phyloP scores from a whole-genome alignment of 2,329 filamentous ascomycete species.

The Pseudogymnoascus sp. region DNA sequence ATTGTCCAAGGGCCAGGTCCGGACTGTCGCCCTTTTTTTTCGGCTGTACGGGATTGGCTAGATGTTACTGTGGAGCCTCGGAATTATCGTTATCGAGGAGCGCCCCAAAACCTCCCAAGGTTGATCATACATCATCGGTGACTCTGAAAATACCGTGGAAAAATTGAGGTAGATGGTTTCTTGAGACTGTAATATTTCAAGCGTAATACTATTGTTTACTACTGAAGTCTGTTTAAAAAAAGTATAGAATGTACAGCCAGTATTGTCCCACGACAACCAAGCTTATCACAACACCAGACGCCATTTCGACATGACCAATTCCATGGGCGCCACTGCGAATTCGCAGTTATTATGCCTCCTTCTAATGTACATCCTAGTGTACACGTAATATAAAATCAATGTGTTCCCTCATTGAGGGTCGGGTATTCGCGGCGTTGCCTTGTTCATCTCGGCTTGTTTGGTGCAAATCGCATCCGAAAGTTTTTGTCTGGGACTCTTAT shows the following conservation, averaged over 20 bases:
- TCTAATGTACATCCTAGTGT: not conserved
- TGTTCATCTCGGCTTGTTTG: slow-evolving; percentile 22
- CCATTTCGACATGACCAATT: not conserved
- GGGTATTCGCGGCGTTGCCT: not conserved
- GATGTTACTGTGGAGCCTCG: slow-evolving; percentile 4
- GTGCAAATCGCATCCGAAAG: slow-evolving; percentile 32
- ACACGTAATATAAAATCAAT: slow-evolving; percentile 6
- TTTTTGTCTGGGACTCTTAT: slow-evolving; percentile 28
- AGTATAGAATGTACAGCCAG: not conserved
- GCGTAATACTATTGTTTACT: not conserved
- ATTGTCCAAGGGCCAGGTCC: not conserved
- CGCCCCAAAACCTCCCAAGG: not conserved
- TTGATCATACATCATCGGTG: slow-evolving; percentile 2
- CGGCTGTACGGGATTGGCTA: not conserved
- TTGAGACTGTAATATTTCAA: not conserved
- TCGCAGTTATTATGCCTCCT: not conserved
- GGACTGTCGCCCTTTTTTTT: not conserved
- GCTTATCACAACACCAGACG: not conserved
- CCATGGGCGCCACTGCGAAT: not conserved
- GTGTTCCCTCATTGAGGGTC: not conserved
- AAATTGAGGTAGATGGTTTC: not conserved
- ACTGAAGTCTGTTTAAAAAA: not conserved
- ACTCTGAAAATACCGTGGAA: not conserved
- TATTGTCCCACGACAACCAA: not conserved
- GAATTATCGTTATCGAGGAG: slow-evolving; percentile 2